Percentiles rank a stretch among this genome's conserved stretches.
These are phyloP conservation scores for Myriosclerotinia curreyana DNA, from an alignment of 2,329 filamentous ascomycete genomes.

Conservation along the genomic window DNA sequence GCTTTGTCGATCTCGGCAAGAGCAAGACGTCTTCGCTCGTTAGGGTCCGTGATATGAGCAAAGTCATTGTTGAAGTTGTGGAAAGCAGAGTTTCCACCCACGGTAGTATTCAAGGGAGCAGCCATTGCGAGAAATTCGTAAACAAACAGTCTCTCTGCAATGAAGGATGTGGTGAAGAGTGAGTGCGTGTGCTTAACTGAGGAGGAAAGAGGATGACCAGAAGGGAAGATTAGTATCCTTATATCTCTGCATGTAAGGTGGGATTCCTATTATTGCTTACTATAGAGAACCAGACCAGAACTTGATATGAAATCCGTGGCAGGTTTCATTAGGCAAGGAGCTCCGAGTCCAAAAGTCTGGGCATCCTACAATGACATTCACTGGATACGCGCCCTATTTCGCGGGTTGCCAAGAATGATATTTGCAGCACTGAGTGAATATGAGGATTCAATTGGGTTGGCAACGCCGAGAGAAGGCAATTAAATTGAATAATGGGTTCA, in stretches of 20 bases:
- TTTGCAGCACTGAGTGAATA: neutral
- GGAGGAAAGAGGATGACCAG: neutral
- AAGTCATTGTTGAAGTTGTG: slow-evolving; percentile 79
- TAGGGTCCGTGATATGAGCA: slow-evolving; percentile 62
- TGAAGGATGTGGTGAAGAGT: neutral
- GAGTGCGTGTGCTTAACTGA: slow-evolving; percentile 26
- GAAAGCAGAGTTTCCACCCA: slow-evolving; percentile 67
- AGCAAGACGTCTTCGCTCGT: slow-evolving; percentile 74
- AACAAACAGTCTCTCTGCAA: neutral
- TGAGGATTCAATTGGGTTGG: neutral
- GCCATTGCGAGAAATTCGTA: slow-evolving; percentile 16
- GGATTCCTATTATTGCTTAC: neutral
- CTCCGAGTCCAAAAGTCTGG: slow-evolving; percentile 21
- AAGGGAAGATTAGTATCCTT: slow-evolving; percentile 14
- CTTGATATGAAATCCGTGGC: neutral
- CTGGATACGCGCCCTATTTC: neutral
- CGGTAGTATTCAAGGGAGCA: slow-evolving; percentile 71
- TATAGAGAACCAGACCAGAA: neutral
- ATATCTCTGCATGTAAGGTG: slow-evolving; percentile 5
- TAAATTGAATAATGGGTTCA: neutral
- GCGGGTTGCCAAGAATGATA: neutral
- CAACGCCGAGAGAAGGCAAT: neutral
- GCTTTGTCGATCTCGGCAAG: slow-evolving; percentile 80
- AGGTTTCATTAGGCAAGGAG: slow-evolving; percentile 9
- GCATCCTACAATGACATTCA: slow-evolving; percentile 10